These are phyloP conservation scores for Diaporthe amygdali DNA, from an alignment of 2,329 filamentous ascomycete species.

Conservation along the genomic window DNA sequence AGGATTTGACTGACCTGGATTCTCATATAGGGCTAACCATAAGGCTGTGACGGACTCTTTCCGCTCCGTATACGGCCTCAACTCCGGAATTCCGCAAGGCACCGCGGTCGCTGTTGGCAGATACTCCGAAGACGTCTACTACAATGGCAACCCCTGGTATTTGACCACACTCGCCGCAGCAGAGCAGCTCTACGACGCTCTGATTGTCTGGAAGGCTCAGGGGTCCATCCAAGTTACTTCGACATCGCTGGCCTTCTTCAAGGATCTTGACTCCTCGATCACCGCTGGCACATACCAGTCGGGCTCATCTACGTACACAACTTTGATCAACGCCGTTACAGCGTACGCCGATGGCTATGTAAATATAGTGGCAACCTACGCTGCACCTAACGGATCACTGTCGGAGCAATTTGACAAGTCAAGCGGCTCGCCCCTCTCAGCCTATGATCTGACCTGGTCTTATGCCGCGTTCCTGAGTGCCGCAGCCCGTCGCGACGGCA, in stretches of 20 bases:
- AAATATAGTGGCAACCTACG: conserved; percentile 66
- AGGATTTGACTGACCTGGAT: background rate
- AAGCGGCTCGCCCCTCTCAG: conserved; percentile 62
- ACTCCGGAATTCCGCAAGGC: conserved; percentile 66
- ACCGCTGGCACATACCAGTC: conserved; percentile 66
- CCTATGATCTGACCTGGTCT: conserved; percentile 74
- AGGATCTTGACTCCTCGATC: conserved; percentile 63
- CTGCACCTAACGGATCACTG: conserved; percentile 64
- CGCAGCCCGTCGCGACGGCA: conserved; percentile 58
- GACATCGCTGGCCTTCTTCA: conserved; percentile 74
- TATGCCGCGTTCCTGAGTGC: conserved; percentile 73
- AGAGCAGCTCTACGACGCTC: conserved; percentile 78
- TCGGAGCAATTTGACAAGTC: conserved; percentile 69
- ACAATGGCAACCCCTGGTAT: conserved; percentile 83
- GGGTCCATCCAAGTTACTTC: conserved; percentile 69
- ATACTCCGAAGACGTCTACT: conserved; percentile 77
- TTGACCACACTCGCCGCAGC: conserved; percentile 77
- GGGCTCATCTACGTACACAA: conserved; percentile 51
- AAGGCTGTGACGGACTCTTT: conserved; percentile 79
- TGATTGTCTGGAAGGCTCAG: conserved; percentile 71
- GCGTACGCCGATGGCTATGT: conserved; percentile 67
- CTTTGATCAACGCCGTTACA: conserved; percentile 62
- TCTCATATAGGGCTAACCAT: conserved; percentile 62
- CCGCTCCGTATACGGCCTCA: conserved; percentile 72
- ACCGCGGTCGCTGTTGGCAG: conserved; percentile 67